Evolutionary conservation across 2,329 filamentous ascomycete species (phyloP).

Genomic region (Parastagonospora avenae): DNA sequence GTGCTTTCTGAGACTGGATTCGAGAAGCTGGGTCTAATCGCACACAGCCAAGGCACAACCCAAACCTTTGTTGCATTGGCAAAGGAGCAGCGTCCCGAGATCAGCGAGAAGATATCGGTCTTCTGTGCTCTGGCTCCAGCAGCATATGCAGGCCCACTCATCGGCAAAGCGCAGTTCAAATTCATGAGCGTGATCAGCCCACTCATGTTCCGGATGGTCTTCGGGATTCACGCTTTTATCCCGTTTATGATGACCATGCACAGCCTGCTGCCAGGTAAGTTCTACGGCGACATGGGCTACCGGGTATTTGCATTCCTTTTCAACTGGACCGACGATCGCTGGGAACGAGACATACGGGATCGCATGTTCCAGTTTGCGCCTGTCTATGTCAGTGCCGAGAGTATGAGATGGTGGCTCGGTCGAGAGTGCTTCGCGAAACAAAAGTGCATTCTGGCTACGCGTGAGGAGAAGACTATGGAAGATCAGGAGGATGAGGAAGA

Average conservation of each 20-base stretch:
- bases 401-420: constrained; percentile 95
- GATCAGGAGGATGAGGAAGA: constrained; percentile 54
- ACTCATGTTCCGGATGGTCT: constrained; percentile 75
- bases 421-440: constrained; percentile 83
- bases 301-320: constrained; percentile 89
- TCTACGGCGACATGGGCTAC: constrained; percentile 86
- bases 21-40: constrained; percentile 78
- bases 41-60: constrained; percentile 90
- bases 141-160: constrained; percentile 84
- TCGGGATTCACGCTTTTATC: constrained; percentile 92
- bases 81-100: constrained; percentile 84
- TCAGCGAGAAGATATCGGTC: constrained; percentile 81
- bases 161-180: constrained; percentile 87
- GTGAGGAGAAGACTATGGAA: constrained; percentile 69
- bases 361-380: constrained; percentile 93
- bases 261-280: constrained; percentile 62
- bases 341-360: constrained; percentile 79
- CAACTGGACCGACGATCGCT: constrained; percentile 81
- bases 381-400: constrained; percentile 86
- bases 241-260: constrained; percentile 92
- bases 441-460: constrained; percentile 83
- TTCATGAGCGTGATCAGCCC: constrained; percentile 85
- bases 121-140: constrained; percentile 92
- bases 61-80: constrained; percentile 86
- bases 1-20: constrained; percentile 85